Evolutionary conservation across 371 early-diverging fungal genomes (phyloP), one percentile per base, ranked within the genome.

Genomic region (Phascolomyces articulosus): DNA sequence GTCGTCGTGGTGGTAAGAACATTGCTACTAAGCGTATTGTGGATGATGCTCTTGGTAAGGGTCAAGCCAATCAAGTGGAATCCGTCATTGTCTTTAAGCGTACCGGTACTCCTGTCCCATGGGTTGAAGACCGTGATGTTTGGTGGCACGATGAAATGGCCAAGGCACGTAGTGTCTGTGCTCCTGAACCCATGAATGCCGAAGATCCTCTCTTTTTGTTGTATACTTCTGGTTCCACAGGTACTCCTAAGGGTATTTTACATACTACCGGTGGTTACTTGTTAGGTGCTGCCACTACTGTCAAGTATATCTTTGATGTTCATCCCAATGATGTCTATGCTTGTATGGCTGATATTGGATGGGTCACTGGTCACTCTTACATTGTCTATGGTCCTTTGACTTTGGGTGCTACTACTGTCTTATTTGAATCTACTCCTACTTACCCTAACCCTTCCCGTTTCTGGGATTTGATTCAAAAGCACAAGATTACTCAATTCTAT

Each of bases 131-230:
- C 10, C 89, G 96, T 56, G 98, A 98, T 72, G 71, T 89, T 23
- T 96, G 94, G 92, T 95, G 94, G 93, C 91, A 93, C 66, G 95
- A 94, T 24, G 95, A 91, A 59, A 79, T 91, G 64, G 84, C 69
- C 40, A 84, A 89, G 62, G 90, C 92, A 66, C 83, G 91, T 26
- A 82, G 89, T 55, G 91, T 93, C 73, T 93, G 94, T 69, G 85
- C 94, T 53, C 91, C 92, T 54, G 94, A 90, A 58, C 82, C 85
- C 20, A 93, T 98, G 82, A 83, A 87, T 65, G 78, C 95, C 23
- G 99, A 98, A 72, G 96, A 99, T 74, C 96, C 97, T 9, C 79
- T 99, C 31, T 99, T 98, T 84, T 87, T 98, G 74, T 86, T 99
- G 26, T 99, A 99, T 84, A 99, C 99, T 24, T 94, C 94, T 40